Conservation (phyloP, 495 filamentous ascomycete genomes). For the Friedmanniomyces simplex region DNA sequence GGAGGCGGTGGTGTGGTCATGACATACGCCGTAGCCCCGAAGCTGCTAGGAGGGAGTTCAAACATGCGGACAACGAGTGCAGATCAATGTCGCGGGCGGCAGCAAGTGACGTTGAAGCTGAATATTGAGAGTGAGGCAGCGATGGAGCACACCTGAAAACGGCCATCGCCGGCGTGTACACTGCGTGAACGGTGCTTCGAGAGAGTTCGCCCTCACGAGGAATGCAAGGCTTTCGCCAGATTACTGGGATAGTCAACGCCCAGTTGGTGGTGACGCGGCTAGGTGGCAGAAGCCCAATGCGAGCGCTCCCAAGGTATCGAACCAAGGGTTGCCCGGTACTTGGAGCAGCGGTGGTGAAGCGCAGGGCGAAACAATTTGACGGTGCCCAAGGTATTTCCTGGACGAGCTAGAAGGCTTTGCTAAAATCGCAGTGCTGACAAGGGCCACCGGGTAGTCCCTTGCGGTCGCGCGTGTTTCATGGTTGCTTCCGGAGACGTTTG, state of each 20-base stretch:
- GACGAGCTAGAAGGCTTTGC: background rate
- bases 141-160: background rate
- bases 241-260: background rate
- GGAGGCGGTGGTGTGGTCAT: conserved; percentile 10
- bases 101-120: background rate
- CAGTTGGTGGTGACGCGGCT: background rate
- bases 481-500: too few species aligned
- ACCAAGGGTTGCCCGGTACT: background rate
- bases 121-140: background rate
- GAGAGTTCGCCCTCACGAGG: background rate
- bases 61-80: background rate
- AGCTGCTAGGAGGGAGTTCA: background rate
- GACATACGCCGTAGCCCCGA: background rate
- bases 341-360: background rate
- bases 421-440: background rate
- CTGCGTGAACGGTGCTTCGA: background rate
- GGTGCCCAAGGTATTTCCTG: too few species aligned
- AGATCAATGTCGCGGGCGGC: background rate
- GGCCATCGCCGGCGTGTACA: background rate
- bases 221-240: background rate
- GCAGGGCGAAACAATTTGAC: too few species aligned
- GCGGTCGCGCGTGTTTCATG: background rate
- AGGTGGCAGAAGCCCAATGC: background rate
- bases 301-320: background rate
- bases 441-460: background rate